Evolutionary conservation across 768 basidiomycete genomes (phyloP).

Genomic region (Pisolithus albus): DNA sequence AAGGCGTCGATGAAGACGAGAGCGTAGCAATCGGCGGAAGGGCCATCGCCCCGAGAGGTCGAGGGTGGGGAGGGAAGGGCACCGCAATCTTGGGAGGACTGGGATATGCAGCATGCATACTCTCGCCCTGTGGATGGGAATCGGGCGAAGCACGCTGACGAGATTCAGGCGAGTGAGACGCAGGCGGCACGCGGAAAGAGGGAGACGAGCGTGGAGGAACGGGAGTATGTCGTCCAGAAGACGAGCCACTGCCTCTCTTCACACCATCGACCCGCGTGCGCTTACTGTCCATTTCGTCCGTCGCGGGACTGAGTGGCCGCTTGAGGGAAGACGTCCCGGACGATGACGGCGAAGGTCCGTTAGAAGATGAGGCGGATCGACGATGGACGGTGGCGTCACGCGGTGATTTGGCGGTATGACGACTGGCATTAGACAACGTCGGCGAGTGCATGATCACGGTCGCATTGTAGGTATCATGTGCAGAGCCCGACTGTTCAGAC

Average conservation of each 20-base stretch:
- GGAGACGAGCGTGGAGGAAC: conserved; percentile 64
- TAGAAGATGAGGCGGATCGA: conserved; percentile 60
- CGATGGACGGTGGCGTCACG: conserved; percentile 43
- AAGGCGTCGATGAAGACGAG: conserved; percentile 54
- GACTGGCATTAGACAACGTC: conserved; percentile 51
- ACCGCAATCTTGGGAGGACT: conserved; percentile 49
- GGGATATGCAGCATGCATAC: conserved; percentile 29
- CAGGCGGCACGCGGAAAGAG: conserved; percentile 66
- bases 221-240: conserved; percentile 46
- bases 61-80: conserved; percentile 67
- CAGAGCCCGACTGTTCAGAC: conserved; percentile 22
- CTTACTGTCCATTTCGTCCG: conserved; percentile 57
- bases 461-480: conserved; percentile 24
- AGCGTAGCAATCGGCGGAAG: conserved; percentile 68
- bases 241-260: conserved; percentile 49
- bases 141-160: conserved; percentile 57
- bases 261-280: conserved; percentile 52
- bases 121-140: conserved; percentile 39
- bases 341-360: conserved; percentile 60
- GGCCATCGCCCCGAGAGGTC: conserved; percentile 55
- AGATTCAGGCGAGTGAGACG: conserved; percentile 63
- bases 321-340: conserved; percentile 44
- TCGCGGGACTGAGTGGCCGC: conserved; percentile 60
- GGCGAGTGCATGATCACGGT: conserved; percentile 40
- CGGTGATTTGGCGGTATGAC: conserved; percentile 43